phyloP scores from a whole-genome alignment of 805 yeast species.

The Ogataea pignaliae region DNA sequence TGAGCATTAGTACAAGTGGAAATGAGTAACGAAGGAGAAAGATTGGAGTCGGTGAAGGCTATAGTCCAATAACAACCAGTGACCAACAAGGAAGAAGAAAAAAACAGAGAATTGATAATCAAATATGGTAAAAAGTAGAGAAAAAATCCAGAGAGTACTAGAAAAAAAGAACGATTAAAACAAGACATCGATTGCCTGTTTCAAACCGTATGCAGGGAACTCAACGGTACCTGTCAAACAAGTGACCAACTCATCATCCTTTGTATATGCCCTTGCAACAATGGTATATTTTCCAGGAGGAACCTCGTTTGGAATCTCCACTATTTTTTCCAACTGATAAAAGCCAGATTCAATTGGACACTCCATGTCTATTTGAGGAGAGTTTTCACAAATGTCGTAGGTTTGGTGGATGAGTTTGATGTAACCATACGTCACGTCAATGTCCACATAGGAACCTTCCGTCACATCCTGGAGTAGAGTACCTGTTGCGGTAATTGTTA shows the following conservation, averaged over 20 bases:
- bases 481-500: constrained; percentile 78
- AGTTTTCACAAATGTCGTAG: constrained; percentile 88
- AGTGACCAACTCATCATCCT: constrained; percentile 73
- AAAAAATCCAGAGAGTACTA: constrained; percentile 2
- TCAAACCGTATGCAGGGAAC: constrained; percentile 34
- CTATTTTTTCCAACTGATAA: constrained; percentile 61
- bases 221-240: constrained; percentile 75
- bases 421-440: constrained; percentile 89
- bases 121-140: background rate
- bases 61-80: no score
- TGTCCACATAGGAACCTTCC: constrained; percentile 93
- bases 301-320: constrained; percentile 84
- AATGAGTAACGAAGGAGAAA: no score
- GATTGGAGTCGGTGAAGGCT: no score
- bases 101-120: background rate
- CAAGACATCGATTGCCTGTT: background rate
- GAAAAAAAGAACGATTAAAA: background rate
- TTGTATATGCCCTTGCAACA: constrained; percentile 84
- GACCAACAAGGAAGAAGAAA: background rate
- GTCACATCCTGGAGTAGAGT: constrained; percentile 46
- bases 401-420: constrained; percentile 84
- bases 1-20: no score
- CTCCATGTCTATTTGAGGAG: constrained; percentile 73
- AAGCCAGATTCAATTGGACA: constrained; percentile 79
- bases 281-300: constrained; percentile 94